Evolutionary conservation across 208 protist genomes (phyloP).

Genomic region (Novymonas esmeraldas): DNA sequence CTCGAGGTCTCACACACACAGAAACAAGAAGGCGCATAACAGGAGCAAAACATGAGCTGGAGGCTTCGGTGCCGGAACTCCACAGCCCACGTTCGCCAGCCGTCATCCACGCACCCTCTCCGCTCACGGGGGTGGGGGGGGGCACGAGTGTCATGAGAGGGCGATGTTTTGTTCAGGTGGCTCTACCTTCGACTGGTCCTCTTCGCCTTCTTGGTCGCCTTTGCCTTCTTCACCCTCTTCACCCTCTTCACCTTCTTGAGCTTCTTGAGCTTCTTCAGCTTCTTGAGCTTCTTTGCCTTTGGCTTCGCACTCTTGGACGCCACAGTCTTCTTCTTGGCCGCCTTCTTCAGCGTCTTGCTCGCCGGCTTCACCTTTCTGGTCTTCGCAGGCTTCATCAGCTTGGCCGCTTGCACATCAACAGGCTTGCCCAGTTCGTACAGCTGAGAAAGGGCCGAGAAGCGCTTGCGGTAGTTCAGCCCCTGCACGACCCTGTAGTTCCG

Average conservation of each 20-base stretch:
- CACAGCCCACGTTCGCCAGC: too few species aligned
- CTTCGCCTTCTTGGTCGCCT: background rate
- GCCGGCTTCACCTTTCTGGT: constrained; percentile 27
- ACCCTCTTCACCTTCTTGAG: constrained; percentile 30
- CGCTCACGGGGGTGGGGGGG: too few species aligned
- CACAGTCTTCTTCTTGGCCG: too few species aligned
- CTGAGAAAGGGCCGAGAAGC: constrained; percentile 76
- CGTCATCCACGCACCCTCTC: too few species aligned
- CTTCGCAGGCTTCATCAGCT: constrained; percentile 48
- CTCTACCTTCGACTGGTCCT: too few species aligned
- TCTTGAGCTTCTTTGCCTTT: constrained; percentile 18
- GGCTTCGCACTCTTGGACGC: too few species aligned
- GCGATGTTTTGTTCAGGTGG: too few species aligned
- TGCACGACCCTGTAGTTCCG: constrained; percentile 79
- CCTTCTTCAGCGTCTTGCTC: constrained; percentile 34
- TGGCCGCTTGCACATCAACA: constrained; percentile 53
- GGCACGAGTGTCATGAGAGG: too few species aligned
- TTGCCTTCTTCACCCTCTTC: constrained; percentile 8
- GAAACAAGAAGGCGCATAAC: too few species aligned
- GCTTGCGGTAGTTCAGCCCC: constrained; percentile 64
- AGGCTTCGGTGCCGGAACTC: too few species aligned
- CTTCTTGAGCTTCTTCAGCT: constrained; percentile 33
- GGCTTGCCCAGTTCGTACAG: constrained; percentile 82
- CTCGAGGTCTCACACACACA: too few species aligned
- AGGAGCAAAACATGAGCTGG: too few species aligned